phyloP scores from a whole-genome alignment of 768 basidiomycete species.

The Boletales sp. region DNA sequence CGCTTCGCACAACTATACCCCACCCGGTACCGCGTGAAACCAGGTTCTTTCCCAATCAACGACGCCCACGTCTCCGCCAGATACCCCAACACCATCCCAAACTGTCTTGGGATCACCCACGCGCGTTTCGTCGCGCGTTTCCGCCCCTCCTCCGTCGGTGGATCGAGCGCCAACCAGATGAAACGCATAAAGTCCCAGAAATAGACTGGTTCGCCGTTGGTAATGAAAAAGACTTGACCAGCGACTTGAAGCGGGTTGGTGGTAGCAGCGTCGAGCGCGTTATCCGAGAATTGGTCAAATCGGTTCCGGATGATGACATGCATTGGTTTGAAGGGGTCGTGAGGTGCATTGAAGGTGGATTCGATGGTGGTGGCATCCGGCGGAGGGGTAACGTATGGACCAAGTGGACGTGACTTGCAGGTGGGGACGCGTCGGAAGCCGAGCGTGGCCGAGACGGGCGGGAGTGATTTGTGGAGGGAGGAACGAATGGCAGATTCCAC shows the following conservation, averaged over 20 bases:
- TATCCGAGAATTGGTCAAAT: slow-evolving; percentile 75
- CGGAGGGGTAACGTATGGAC: slow-evolving; percentile 68
- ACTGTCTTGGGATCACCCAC: slow-evolving; percentile 51
- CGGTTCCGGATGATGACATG: slow-evolving; percentile 68
- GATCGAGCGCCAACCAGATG: slow-evolving; percentile 72
- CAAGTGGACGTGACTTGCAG: slow-evolving; percentile 74
- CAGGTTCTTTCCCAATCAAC: slow-evolving; percentile 73
- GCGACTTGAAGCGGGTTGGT: slow-evolving; percentile 72
- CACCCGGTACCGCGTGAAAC: slow-evolving; percentile 84
- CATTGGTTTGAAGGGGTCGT: slow-evolving; percentile 31
- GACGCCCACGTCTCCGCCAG: slow-evolving; percentile 71
- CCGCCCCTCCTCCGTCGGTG: slow-evolving; percentile 40
- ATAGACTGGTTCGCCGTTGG: slow-evolving; percentile 92
- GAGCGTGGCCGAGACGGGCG: slow-evolving; percentile 60
- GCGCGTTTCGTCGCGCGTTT: slow-evolving; percentile 36
- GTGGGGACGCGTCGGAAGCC: slow-evolving; percentile 71
- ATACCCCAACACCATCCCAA: slow-evolving; percentile 71
- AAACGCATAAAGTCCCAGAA: slow-evolving; percentile 92
- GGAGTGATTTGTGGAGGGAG: slow-evolving; percentile 50
- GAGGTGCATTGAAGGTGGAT: slow-evolving; percentile 50
- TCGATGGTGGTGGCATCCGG: slow-evolving; percentile 55
- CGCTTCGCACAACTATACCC: slow-evolving; percentile 73
- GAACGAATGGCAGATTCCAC: slow-evolving; percentile 40
- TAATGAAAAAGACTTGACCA: slow-evolving; percentile 94
- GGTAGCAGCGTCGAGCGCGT: slow-evolving; percentile 49